phyloP scores from a whole-genome alignment of 192 early-diverging fungal species.

The Dimargaris cristalligena region DNA sequence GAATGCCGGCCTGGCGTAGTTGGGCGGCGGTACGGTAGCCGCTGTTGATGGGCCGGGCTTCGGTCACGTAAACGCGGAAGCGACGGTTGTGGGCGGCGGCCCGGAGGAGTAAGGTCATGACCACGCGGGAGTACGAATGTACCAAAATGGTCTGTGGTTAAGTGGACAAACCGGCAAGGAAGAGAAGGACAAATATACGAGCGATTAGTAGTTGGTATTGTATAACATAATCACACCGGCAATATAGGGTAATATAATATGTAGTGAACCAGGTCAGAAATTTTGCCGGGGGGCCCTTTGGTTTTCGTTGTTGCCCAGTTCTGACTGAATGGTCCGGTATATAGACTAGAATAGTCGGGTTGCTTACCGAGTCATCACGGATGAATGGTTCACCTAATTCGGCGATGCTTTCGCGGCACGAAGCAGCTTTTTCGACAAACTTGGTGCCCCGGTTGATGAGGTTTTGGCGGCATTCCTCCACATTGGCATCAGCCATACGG shows the following conservation, averaged over 20 bases:
- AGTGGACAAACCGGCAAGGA: too few species aligned
- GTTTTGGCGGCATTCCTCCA: constrained; percentile 50
- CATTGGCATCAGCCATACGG: constrained; percentile 28
- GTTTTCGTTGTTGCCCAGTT: not conserved
- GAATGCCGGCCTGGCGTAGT: constrained; percentile 56
- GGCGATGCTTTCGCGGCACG: constrained; percentile 60
- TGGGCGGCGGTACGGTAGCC: constrained; percentile 43
- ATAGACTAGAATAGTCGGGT: too few species aligned
- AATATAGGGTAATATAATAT: too few species aligned
- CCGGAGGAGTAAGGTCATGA: constrained; percentile 64
- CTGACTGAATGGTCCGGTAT: too few species aligned
- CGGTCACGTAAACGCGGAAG: constrained; percentile 88
- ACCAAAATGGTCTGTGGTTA: constrained; percentile 72
- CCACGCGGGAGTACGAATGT: constrained; percentile 89
- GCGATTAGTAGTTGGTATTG: too few species aligned
- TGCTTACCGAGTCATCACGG: constrained; percentile 31
- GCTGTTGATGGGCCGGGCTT: constrained; percentile 53
- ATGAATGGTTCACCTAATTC: constrained; percentile 62
- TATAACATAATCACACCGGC: too few species aligned
- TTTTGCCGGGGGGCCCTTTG: not conserved
- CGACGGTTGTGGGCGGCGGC: constrained; percentile 61
- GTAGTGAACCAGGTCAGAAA: constrained; percentile 4
- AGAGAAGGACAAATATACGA: too few species aligned
- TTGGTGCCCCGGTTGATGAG: constrained; percentile 49
- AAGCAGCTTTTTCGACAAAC: constrained; percentile 55